These are phyloP conservation scores for Lignosus rhinocerotis DNA, from an alignment of 1,284 basidiomycete species.

Conservation along the genomic window DNA sequence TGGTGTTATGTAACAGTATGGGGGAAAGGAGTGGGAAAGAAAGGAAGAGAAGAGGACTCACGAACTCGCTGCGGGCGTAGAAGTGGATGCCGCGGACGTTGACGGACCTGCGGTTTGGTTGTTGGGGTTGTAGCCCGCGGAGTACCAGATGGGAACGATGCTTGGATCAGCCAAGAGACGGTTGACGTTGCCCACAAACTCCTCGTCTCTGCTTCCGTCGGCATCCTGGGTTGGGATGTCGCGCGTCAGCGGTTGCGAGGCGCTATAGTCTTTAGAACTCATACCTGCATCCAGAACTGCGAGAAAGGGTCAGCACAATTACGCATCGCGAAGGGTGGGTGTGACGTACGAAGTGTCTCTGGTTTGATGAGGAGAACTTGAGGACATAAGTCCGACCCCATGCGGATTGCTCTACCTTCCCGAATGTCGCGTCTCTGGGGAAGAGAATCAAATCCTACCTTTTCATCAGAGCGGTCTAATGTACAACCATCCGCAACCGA, in stretches of 20 bases:
- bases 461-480: background rate
- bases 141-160: conserved; percentile 58
- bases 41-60: conserved; percentile 8
- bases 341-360: conserved; percentile 74
- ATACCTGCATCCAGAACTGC: conserved; percentile 84
- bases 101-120: conserved; percentile 34
- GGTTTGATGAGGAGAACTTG: conserved; percentile 79
- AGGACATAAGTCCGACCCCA: conserved; percentile 74
- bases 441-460: conserved; percentile 79
- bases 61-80: conserved; percentile 22
- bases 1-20: background rate
- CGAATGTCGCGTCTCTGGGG: conserved; percentile 76
- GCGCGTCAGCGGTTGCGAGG: background rate
- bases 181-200: conserved; percentile 72
- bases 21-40: background rate
- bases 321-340: background rate
- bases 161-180: conserved; percentile 65
- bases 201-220: conserved; percentile 64
- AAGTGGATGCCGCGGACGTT: conserved; percentile 36
- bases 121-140: conserved; percentile 27
- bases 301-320: conserved; percentile 9
- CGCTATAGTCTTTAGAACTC: no score
- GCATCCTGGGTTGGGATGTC: conserved; percentile 49
- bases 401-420: conserved; percentile 60
- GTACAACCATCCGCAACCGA: background rate